Base-by-base conservation (phyloP, 148 eudicot genomes). In the Camellia japonica region DNA sequence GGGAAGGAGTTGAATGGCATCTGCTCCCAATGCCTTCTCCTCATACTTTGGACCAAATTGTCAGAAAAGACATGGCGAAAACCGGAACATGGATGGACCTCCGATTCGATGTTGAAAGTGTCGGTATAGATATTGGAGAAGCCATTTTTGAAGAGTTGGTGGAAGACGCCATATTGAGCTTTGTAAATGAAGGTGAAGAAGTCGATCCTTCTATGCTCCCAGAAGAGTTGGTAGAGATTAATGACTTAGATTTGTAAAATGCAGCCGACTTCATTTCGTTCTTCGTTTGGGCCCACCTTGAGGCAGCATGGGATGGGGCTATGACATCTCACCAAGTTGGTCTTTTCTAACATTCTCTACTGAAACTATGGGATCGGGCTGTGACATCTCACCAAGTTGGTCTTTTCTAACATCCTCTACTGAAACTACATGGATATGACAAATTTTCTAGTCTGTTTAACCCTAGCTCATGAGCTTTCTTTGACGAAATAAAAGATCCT, bases 1-100 rank as follows among this genome's bases (percentile, higher is more conserved):
- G 99, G 98, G 78, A 87, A 78, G 83, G 84, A 69, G 94, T 94
- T 73, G 92, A 89, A 44, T 81, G 89, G 87, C 83, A 81, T 80
- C 78, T 94, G 51, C 70, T 84, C 49, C 80, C 83, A 55, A 82
- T 85, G 74, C 77, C 88, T 4, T 81, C 80, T 47, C 84, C 85
- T 14, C 76, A 56, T 69, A 88, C 93, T 7, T 80, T 92, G 77
- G 98, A 94, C 44, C 93, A 87, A 62, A 87, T 91, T 65, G 81
- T 97, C 14, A 83, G 78, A 42, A 86, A 80, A 58, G 97, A 92
- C 74, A 78, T 90, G 80, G 80, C 78, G 43, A 87, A 83, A 43
- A 64, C 84, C 11, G 79, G 79, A 68, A 68, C 77, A 6, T 92
- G 98, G 99, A 87, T 87, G 91, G 87, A 91, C 68, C 80, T 88